Evolutionary conservation across 371 early-diverging fungal genomes (phyloP).

Genomic region (Mortierella polycephala): DNA sequence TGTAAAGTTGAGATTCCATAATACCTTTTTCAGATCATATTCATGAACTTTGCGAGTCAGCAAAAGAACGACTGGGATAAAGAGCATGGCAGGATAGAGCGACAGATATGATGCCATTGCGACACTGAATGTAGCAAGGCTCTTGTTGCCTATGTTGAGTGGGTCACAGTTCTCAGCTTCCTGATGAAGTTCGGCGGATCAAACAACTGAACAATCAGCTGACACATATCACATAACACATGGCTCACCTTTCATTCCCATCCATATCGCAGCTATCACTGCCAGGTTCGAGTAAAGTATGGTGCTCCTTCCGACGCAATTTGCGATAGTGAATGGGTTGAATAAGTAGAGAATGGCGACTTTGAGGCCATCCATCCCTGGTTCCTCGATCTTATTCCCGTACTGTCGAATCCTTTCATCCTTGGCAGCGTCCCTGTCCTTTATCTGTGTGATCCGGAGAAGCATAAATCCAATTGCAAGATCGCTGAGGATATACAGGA

Average conservation of each 20-base stretch:
- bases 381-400: conserved; percentile 27
- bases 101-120: conserved; percentile 83
- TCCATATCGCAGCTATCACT: conserved; percentile 71
- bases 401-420: conserved; percentile 31
- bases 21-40: conserved; percentile 9
- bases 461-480: conserved; percentile 69
- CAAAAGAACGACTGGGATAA: conserved; percentile 72
- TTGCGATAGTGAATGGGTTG: conserved; percentile 84
- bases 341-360: conserved; percentile 70
- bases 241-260: conserved; percentile 68
- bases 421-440: conserved; percentile 32
- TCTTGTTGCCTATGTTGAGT: conserved; percentile 55
- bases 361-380: conserved; percentile 33
- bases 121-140: conserved; percentile 69
- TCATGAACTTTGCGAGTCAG: conserved; percentile 18
- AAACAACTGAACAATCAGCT: neutral
- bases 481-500: conserved; percentile 74
- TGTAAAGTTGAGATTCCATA: neutral
- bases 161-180: no score
- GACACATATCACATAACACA: neutral
- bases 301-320: conserved; percentile 81
- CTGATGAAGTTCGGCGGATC: no score
- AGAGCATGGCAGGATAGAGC: conserved; percentile 85
- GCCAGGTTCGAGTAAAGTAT: conserved; percentile 79
- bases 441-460: conserved; percentile 59